Base-by-base conservation (phyloP, 2,329 filamentous ascomycete species). In the Ceratocystiopsis brevicomis region DNA sequence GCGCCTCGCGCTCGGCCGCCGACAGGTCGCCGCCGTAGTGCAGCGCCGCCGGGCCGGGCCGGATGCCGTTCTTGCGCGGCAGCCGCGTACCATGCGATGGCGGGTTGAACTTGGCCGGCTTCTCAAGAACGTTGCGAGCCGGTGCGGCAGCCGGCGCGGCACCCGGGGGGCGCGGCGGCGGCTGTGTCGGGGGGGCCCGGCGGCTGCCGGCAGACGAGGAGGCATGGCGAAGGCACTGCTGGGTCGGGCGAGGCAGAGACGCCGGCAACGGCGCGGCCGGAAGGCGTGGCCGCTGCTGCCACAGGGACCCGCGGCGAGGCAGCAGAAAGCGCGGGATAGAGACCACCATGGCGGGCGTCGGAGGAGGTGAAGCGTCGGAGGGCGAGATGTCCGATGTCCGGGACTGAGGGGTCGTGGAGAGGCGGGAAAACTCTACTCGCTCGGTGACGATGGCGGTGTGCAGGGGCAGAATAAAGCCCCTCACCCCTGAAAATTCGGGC, bases 91-190 rank as follows among this genome's bases (percentile, higher is more conserved):
- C 79, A 59, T 96, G 90, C 0, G 88, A 96, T 0, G 90, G 90
- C 2, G 90, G 88, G 40, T 83, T 83, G 68, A 94, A 96, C 58
- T 79, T 81, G 54, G 81, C 72, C 19, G 88, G 88, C 61, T 95
- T 85, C 53, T 83, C 83, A 50, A 98, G 77, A 6, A 85, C 71
- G 44, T 44, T 43, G 39, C 25, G 15, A 9, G 44, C 48, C 25
- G 25, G 25, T 9, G 8, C 25, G 8, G 5, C 16, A 9, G 44
- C 48, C 25, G 25, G 25, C 25, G 8, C 25, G 8, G 5, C 25
- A 8, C 5, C 25, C 25, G 25, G 25, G 25, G 78, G 69, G 34
- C 74, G 72, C 54, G 79, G 81, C 49, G 60, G 62, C 8, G 17
- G 39, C n/a, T n/a, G n/a, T 4, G 17, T 3, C 11, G 39, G 39